Percentiles rank a stretch among this genome's conserved stretches.
Evolutionary conservation across 2,329 filamentous ascomycete species (phyloP).

Genomic region (Penicillium corylophilum): DNA sequence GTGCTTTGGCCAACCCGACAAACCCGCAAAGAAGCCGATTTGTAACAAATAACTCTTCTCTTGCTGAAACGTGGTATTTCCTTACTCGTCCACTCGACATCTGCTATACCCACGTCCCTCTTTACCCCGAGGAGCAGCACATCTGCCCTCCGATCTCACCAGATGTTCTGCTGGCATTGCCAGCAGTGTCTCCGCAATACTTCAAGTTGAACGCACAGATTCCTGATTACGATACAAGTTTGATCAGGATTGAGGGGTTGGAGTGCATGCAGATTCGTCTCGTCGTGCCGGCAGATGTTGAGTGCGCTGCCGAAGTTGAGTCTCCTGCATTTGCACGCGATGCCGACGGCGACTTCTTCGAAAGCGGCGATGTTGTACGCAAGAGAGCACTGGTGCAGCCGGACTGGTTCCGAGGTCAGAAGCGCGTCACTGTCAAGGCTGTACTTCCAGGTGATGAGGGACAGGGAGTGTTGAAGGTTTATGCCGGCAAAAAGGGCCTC

Average conservation of each 20-base stretch:
- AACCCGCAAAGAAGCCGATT: constrained; percentile 78
- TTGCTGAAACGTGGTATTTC: constrained; percentile 90
- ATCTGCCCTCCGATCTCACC: constrained; percentile 84
- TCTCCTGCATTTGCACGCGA: constrained; percentile 77
- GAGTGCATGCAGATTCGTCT: constrained; percentile 92
- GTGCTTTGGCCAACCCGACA: constrained; percentile 85
- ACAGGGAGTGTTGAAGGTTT: constrained; percentile 81
- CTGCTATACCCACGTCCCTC: constrained; percentile 93
- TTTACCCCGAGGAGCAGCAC: constrained; percentile 85
- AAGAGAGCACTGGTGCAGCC: constrained; percentile 88
- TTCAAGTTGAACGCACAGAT: constrained; percentile 81
- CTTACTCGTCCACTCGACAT: constrained; percentile 83
- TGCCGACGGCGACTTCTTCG: constrained; percentile 85
- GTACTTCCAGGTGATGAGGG: constrained; percentile 89
- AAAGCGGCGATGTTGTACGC: constrained; percentile 80
- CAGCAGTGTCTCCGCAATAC: constrained; percentile 80
- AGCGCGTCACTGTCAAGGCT: constrained; percentile 91
- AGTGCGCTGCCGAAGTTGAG: constrained; percentile 90
- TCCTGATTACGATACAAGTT: constrained; percentile 85
- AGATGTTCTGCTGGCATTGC: constrained; percentile 81
- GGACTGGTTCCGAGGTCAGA: constrained; percentile 83
- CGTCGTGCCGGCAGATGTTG: constrained; percentile 82
- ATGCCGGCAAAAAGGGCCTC: constrained; percentile 87
- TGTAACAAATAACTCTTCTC: constrained; percentile 66
- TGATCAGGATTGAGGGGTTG: constrained; percentile 81